phyloP scores from a whole-genome alignment of 352 stramenopile genomes.

The Phytophthora citricola region DNA sequence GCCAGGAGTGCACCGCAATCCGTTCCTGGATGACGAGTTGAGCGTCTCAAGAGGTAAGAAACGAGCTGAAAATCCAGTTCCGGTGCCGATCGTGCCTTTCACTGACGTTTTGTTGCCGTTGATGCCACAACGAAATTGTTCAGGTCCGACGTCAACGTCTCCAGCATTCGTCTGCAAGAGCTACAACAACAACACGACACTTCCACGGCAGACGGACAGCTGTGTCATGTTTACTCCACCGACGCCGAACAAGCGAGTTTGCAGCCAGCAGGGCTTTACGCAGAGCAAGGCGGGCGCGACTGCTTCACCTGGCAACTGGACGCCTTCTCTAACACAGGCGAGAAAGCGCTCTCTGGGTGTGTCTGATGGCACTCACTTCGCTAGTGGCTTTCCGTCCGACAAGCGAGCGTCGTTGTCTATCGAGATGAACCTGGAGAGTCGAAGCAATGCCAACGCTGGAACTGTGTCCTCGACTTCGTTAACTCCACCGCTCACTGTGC shows the following conservation, averaged over 20 bases:
- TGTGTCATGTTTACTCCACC: conserved; percentile 40
- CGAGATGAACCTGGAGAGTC: conserved; percentile 41
- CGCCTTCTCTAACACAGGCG: conserved; percentile 32
- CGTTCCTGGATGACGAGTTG: conserved; percentile 29
- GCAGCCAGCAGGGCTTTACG: conserved; percentile 39
- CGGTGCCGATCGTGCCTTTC: conserved; percentile 6
- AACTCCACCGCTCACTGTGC: conserved; percentile 13
- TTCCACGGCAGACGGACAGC: conserved; percentile 17
- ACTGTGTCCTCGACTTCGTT: conserved; percentile 27
- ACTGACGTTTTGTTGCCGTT: conserved; percentile 31
- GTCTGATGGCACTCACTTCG: conserved; percentile 33
- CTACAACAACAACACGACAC: conserved; percentile 35
- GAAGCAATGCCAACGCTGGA: conserved; percentile 15
- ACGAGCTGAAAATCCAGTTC: conserved; percentile 29
- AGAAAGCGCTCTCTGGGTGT: conserved; percentile 37
- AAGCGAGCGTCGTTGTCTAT: conserved; percentile 39
- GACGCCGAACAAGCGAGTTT: conserved; percentile 48
- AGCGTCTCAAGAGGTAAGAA: conserved; percentile 34
- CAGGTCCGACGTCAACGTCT: conserved; percentile 38
- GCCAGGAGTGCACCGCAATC: conserved; percentile 33
- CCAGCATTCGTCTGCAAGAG: conserved; percentile 28
- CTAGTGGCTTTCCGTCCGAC: conserved; percentile 31
- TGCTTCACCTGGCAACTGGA: conserved; percentile 23
- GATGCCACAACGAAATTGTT: conserved; percentile 12
- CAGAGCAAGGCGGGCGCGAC: conserved; percentile 37